Evolutionary conservation across 495 filamentous ascomycete species (phyloP), one percentile per base, ranked within the genome.

Genomic region (Daldinia loculata): DNA sequence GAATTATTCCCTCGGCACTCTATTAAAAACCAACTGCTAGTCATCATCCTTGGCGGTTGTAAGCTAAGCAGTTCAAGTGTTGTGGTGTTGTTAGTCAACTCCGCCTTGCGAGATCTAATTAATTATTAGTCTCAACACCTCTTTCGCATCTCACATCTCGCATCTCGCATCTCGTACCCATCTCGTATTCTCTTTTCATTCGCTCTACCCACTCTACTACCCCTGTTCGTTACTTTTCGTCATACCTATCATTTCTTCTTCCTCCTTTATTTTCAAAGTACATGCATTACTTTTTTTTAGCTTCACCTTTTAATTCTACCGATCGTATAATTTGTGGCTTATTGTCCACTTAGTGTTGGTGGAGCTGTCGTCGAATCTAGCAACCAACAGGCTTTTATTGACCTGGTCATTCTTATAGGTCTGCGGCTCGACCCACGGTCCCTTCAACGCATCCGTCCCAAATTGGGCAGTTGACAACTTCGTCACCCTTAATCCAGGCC

Each of bases 401-500:
- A 56, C 53, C 53, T 60, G 56, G 43, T 29, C 52, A 14, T 62
- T 66, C 61, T 19, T 34, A 67, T 45, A 62, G 62, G 45, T 68
- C 70, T 24, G 67, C 65, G 39, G 64, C 53, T 38, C 70, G 73
- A 43, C 75, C 89, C 87, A 63, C 91, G 88, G 71, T 81, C 80
- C 64, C 85, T 61, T 89, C 90, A 45, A 84, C 89, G 30, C 90
- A 90, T 78, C 85, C 90, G 39, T 95, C 92, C 29, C 93, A 95
- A 76, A 84, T 89, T 69, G 92, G 90, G 62, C 91, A 92, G 78
- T 84, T 94, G 60, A 95, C 93, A 30, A 88, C 91, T 12, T 95
- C 92, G 15, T 94, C 93, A 27, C 93, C 93, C 30, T 80, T 94
- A 58, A 87, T 95, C 36, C 89, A 90, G 70, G 78, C 81, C 14